Evolutionary conservation across 1,284 basidiomycete genomes (phyloP).

Genomic region (Marasmius oreades): DNA sequence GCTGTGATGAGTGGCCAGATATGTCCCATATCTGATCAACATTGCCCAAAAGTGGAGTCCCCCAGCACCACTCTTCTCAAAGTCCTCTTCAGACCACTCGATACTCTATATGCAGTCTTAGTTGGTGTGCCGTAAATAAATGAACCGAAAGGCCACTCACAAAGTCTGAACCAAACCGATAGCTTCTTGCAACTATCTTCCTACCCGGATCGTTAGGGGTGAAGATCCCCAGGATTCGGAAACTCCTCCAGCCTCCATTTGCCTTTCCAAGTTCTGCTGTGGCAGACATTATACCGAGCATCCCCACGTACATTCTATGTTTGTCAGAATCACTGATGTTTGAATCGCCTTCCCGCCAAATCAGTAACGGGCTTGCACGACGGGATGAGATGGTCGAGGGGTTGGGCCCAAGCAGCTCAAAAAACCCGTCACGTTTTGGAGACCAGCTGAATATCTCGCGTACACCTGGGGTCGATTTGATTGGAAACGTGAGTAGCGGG

Average conservation of each 20-base stretch:
- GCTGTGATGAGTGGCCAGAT: background rate
- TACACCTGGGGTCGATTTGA: no score
- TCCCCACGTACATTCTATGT: background rate
- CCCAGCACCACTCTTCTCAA: background rate
- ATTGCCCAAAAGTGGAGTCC: background rate
- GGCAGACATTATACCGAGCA: background rate
- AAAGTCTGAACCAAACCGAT: background rate
- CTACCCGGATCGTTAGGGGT: background rate
- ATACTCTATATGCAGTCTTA: background rate
- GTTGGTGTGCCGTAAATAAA: background rate
- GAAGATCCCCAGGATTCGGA: background rate
- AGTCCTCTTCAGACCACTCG: background rate
- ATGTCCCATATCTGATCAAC: background rate
- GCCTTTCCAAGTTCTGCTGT: background rate
- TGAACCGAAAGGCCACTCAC: background rate
- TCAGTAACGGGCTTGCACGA: background rate
- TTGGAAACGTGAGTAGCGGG: no score
- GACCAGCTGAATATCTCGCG: no score
- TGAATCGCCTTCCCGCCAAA: no score
- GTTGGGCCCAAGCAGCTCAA: background rate
- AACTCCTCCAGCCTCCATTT: background rate
- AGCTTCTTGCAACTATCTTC: background rate
- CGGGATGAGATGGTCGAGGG: background rate
- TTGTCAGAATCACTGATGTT: background rate
- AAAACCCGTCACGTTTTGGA: no score